phyloP scores from a whole-genome alignment of 2,329 filamentous ascomycete genomes.

The Apiospora aurea region DNA sequence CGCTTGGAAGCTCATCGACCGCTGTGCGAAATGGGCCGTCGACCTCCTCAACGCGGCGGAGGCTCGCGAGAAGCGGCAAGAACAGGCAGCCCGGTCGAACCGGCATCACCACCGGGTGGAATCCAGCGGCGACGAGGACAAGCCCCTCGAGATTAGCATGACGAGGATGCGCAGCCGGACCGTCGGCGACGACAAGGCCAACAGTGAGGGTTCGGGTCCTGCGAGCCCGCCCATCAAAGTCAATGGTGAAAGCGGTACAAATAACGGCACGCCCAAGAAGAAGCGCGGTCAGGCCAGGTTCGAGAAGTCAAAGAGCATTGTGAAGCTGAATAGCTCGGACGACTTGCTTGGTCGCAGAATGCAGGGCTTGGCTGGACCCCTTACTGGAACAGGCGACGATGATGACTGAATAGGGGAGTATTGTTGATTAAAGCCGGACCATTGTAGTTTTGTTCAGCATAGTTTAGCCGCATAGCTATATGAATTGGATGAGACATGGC shows the following conservation, averaged over 20 bases:
- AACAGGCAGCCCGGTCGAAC: conserved; percentile 27
- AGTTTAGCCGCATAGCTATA: conserved; percentile 3
- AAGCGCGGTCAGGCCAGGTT: conserved; percentile 36
- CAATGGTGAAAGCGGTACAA: conserved; percentile 24
- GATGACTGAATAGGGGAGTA: conserved; percentile 29
- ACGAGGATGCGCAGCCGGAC: conserved; percentile 52
- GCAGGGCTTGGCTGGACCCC: conserved; percentile 62
- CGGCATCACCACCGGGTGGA: conserved; percentile 62
- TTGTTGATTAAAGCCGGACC: neutral
- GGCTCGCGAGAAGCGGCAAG: conserved; percentile 43
- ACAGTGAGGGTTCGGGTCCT: conserved; percentile 9
- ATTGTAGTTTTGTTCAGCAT: neutral
- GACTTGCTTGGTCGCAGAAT: conserved; percentile 64
- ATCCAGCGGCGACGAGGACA: conserved; percentile 80
- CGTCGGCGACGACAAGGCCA: conserved; percentile 32
- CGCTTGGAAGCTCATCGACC: conserved; percentile 85
- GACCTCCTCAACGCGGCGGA: conserved; percentile 71
- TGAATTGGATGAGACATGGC: conserved; percentile 7
- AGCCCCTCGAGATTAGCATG: conserved; percentile 81
- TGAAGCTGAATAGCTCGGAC: conserved; percentile 64
- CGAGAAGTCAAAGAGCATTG: conserved; percentile 53
- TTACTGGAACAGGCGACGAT: conserved; percentile 56
- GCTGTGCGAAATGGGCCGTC: conserved; percentile 81
- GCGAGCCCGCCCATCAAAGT: conserved; percentile 32
- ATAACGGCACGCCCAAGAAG: conserved; percentile 36